Evolutionary conservation across 306 rosid genomes (phyloP).

Genomic region (Canavalia gladiata): DNA sequence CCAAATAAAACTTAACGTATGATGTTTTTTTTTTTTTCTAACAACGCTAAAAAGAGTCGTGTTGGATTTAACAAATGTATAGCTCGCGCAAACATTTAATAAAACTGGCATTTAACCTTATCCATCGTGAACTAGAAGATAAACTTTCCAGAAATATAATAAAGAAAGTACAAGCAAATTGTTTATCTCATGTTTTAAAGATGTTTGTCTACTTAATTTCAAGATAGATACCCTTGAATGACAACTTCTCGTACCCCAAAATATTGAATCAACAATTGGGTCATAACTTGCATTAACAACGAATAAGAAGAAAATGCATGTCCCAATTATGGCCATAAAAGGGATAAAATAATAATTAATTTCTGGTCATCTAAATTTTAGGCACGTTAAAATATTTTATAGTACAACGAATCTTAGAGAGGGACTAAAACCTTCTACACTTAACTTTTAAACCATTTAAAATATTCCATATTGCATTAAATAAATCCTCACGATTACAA

Average conservation of each 20-base stretch:
- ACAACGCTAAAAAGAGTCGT: too few relatives aligned
- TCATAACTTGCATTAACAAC: neutral
- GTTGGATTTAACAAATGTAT: too few relatives aligned
- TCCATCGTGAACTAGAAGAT: neutral
- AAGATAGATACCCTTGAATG: neutral
- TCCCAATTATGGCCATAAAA: neutral
- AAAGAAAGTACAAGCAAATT: neutral
- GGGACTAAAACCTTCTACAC: too few relatives aligned
- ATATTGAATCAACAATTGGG: neutral
- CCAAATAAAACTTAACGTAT: too few relatives aligned
- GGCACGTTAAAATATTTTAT: too few relatives aligned
- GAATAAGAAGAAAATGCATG: neutral
- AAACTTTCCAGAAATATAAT: neutral
- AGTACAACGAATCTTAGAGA: too few relatives aligned
- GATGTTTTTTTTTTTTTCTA: too few relatives aligned
- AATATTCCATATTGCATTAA: too few relatives aligned
- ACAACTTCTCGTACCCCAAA: slow-evolving; percentile 28
- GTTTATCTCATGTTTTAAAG: neutral
- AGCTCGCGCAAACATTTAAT: too few relatives aligned
- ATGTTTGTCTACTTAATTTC: neutral
- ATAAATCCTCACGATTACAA: too few relatives aligned
- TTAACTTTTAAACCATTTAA: too few relatives aligned
- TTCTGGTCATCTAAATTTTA: neutral
- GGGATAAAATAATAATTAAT: neutral
- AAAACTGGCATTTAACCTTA: too few relatives aligned